These are phyloP conservation scores for Penicillium angulare DNA, from an alignment of 495 filamentous ascomycete genomes.

Conservation along the genomic window DNA sequence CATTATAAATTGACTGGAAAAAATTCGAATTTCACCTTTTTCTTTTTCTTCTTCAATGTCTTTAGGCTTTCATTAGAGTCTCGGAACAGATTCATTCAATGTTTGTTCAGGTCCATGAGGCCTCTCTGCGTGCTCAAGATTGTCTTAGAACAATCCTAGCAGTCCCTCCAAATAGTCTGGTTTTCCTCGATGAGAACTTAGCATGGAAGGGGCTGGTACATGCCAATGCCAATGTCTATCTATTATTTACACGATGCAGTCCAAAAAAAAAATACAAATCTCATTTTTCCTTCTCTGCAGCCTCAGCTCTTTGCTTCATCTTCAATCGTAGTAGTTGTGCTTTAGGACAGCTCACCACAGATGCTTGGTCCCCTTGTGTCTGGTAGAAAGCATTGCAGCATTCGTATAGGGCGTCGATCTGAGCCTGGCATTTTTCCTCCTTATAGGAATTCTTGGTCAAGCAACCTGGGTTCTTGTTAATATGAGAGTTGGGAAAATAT, in stretches of 20 bases:
- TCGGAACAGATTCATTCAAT: slow-evolving; percentile 91
- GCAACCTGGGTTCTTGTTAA: slow-evolving; percentile 60
- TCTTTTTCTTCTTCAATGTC: slow-evolving; percentile 71
- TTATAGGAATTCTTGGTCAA: slow-evolving; percentile 81
- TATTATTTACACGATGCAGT: slow-evolving; percentile 9
- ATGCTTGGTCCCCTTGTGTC: slow-evolving; percentile 71
- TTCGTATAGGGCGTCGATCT: slow-evolving; percentile 91
- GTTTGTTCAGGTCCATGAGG: slow-evolving; percentile 87
- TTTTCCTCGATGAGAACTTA: slow-evolving; percentile 53
- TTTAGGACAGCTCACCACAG: slow-evolving; percentile 83
- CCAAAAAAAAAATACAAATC: background rate
- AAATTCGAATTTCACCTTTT: slow-evolving; percentile 16
- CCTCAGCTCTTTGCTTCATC: slow-evolving; percentile 74
- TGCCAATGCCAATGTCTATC: slow-evolving; percentile 13
- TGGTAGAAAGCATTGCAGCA: slow-evolving; percentile 92
- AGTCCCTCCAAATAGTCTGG: slow-evolving; percentile 68
- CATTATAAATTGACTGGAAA: slow-evolving; percentile 18
- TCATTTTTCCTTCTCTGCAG: slow-evolving; percentile 15
- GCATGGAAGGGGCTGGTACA: slow-evolving; percentile 53
- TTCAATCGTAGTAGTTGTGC: slow-evolving; percentile 74
- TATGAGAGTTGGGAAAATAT: background rate
- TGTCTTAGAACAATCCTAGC: slow-evolving; percentile 81
- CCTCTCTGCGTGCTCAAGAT: slow-evolving; percentile 98
- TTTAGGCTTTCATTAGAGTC: slow-evolving; percentile 99
- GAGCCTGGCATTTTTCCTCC: slow-evolving; percentile 75